phyloP scores from a whole-genome alignment of 768 basidiomycete genomes.

The Kwoniella sp. region DNA sequence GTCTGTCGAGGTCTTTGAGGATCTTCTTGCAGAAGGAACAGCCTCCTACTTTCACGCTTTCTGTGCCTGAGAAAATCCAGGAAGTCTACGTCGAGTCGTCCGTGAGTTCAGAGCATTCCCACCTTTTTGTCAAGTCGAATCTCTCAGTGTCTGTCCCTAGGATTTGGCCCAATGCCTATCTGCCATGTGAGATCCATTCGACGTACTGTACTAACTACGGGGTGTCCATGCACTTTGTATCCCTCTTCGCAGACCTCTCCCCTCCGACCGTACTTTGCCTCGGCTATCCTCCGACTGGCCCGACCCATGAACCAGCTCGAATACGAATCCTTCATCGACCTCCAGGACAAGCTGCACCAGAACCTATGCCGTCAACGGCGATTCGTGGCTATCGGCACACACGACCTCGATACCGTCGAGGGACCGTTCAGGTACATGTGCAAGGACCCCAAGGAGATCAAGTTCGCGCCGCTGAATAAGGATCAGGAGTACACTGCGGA shows the following conservation, averaged over 20 bases:
- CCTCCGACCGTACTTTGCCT: slow-evolving; percentile 88
- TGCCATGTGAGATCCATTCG: too few relatives aligned
- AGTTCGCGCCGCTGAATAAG: slow-evolving; percentile 85
- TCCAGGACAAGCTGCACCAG: slow-evolving; percentile 98
- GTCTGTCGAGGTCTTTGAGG: slow-evolving; percentile 81
- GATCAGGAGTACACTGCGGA: slow-evolving; percentile 76
- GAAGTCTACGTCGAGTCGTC: slow-evolving; percentile 73
- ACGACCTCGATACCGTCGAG: slow-evolving; percentile 87
- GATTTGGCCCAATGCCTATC: not conserved
- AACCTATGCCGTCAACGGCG: slow-evolving; percentile 88
- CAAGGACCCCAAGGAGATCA: slow-evolving; percentile 75
- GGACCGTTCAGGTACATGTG: slow-evolving; percentile 69
- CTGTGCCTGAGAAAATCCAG: slow-evolving; percentile 68
- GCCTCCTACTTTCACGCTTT: slow-evolving; percentile 72
- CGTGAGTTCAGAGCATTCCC: slow-evolving; percentile 59
- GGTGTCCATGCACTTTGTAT: slow-evolving; percentile 3
- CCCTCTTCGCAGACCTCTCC: slow-evolving; percentile 65
- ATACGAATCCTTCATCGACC: slow-evolving; percentile 95
- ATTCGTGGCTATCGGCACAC: slow-evolving; percentile 94
- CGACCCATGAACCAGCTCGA: slow-evolving; percentile 78
- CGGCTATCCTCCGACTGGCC: slow-evolving; percentile 85
- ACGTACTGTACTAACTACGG: slow-evolving; percentile 1
- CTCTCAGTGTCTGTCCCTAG: not conserved
- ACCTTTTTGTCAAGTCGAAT: too few relatives aligned
- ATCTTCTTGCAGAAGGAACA: slow-evolving; percentile 74